These are phyloP conservation scores for Populus hybrid DNA, from an alignment of 441 rosid genomes.

Conservation along the genomic window DNA sequence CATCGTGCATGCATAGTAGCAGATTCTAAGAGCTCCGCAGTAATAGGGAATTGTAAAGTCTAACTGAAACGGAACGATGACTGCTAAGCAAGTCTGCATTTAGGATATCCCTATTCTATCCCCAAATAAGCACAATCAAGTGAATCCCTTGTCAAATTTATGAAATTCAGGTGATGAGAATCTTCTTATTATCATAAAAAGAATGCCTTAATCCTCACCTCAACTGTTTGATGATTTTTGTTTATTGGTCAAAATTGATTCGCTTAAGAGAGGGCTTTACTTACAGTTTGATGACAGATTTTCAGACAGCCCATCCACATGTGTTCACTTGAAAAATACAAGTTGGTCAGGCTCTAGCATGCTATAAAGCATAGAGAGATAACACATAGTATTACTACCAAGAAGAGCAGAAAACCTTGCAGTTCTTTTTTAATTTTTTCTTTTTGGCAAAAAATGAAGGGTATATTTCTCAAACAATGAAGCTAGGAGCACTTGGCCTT, in stretches of 20 bases:
- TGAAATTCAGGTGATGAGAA: not conserved
- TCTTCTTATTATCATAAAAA: too few relatives aligned
- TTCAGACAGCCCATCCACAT: too few relatives aligned
- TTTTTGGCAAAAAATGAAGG: slow-evolving; percentile 41
- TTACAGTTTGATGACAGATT: too few relatives aligned
- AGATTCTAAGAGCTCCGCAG: not conserved
- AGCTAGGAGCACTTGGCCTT: slow-evolving; percentile 80
- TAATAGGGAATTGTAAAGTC: not conserved
- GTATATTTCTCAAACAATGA: slow-evolving; percentile 85
- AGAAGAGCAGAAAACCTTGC: slow-evolving; percentile 12
- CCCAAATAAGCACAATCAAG: not conserved
- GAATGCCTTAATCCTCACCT: too few relatives aligned
- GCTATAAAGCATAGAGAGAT: not conserved
- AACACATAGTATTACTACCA: not conserved
- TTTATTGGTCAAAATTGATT: not conserved
- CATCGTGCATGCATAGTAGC: not conserved
- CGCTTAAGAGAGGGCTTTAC: not conserved
- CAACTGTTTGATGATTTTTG: not conserved
- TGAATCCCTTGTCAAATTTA: not conserved
- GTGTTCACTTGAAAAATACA: too few relatives aligned
- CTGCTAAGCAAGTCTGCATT: not conserved
- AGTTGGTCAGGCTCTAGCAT: too few relatives aligned
- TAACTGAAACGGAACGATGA: not conserved
- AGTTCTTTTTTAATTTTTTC: not conserved
- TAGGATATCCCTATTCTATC: not conserved